Evolutionary conservation across 306 rosid species (phyloP), one percentile per base, ranked within the genome.

Genomic region (Alnus glutinosa): DNA sequence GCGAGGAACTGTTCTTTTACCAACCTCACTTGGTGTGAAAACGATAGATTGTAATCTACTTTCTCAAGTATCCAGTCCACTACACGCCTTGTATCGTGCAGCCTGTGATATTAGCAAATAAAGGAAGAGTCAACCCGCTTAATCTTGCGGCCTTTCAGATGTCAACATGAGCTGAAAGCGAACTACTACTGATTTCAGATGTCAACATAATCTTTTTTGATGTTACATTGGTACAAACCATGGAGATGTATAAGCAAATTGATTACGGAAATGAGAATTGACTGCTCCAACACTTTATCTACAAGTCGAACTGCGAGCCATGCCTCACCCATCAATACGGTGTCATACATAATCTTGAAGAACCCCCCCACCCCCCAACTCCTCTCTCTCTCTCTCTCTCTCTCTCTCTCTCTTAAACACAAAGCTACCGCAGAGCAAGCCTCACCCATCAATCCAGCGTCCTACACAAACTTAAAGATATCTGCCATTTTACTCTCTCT

Each of bases 341-440:
- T 61, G 85, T 78, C 79, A 74, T 16, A 78, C 79, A 85, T 75
- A 75, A 58, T 75, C 84, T 83, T 75, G 72, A 81, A 78, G 75
- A 69, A 82, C 80, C 54, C 81, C 49, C 4, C 4, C 44, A 2
- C 42, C 42, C 4, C 28, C 28, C 28, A 23, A 23, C 28, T 23
- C 28, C 70, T 54, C 67, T 71, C 79, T 72, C 77, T 79, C 68
- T 72, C 67, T 83, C 71, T 42, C 46, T 5, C 46, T 84, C 70
- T 73, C 69, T 75, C 84, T 83, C 85, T 87, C 88, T 89, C 86
- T 85, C 85, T 77, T 74, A 78, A 79, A 88, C 85, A 88, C 78
- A 84, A 80, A 81, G 81, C 85, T 74, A 80, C 88, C 82, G 75
- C 77, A 77, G 62, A 61, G 81, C 46, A 42, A 4, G 46, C 46